These are phyloP conservation scores for Cordyceps tenuipes DNA, from an alignment of 2,329 filamentous ascomycete genomes.

Conservation along the genomic window DNA sequence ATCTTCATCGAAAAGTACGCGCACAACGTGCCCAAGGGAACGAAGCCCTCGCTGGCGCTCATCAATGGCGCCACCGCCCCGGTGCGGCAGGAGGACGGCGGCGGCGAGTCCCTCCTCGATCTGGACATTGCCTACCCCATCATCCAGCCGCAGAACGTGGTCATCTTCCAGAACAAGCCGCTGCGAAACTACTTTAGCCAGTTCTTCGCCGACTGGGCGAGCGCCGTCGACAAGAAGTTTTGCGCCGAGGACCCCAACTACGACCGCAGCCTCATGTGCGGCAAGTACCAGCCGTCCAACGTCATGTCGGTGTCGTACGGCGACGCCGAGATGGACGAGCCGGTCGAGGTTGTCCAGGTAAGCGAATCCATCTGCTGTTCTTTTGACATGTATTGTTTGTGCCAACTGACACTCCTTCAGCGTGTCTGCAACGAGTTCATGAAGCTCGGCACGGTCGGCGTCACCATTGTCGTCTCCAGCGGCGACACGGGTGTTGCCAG, in stretches of 20 bases:
- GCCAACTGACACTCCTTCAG: constrained; percentile 14
- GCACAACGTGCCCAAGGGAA: constrained; percentile 11
- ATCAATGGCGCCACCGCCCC: constrained; percentile 15
- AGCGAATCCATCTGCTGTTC: constrained; percentile 5
- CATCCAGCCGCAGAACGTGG: constrained; percentile 41
- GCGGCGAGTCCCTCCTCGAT: constrained; percentile 38
- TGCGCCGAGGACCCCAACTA: constrained; percentile 36
- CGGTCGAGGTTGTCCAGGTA: constrained; percentile 30
- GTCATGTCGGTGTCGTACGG: constrained; percentile 39
- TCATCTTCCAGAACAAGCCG: constrained; percentile 25
- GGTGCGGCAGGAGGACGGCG: constrained; percentile 15
- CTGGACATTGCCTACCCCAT: constrained; percentile 41
- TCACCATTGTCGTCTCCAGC: constrained; percentile 33
- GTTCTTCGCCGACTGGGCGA: constrained; percentile 36
- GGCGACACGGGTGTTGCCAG: constrained; percentile 31
- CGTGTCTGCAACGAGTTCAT: constrained; percentile 35
- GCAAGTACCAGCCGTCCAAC: constrained; percentile 16
- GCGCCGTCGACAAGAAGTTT: constrained; percentile 45
- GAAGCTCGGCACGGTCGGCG: constrained; percentile 36
- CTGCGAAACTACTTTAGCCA: constrained; percentile 21
- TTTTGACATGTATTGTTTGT: too few species aligned
- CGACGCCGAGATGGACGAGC: constrained; percentile 29
- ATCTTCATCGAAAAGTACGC: constrained; percentile 37
- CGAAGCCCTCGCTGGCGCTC: constrained; percentile 11
- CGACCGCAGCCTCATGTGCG: constrained; percentile 34